phyloP scores from a whole-genome alignment of 2,329 filamentous ascomycete genomes.

The Cladophialophora immunda region DNA sequence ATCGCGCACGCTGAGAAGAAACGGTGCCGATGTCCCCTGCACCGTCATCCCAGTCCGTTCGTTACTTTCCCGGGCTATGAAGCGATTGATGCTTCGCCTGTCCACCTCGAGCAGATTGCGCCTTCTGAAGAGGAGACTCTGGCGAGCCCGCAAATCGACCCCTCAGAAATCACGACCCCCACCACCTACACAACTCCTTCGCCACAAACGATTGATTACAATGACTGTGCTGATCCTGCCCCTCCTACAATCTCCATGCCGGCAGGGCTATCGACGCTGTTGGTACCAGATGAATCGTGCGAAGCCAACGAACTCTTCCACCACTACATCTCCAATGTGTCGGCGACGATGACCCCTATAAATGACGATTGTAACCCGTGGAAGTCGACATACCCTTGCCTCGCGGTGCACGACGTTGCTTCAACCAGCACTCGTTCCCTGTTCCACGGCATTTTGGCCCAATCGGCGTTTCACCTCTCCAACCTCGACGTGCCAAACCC shows the following conservation, averaged over 20 bases:
- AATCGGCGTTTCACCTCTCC: slow-evolving; percentile 26
- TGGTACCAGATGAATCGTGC: slow-evolving; percentile 11
- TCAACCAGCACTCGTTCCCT: slow-evolving; percentile 14
- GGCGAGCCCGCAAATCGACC: slow-evolving; percentile 3
- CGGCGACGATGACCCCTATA: slow-evolving; percentile 22
- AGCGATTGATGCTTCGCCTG: not conserved
- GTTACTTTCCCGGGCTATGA: slow-evolving; percentile 10
- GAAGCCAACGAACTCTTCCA: slow-evolving; percentile 22
- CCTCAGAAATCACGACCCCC: not conserved
- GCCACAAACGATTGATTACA: not conserved
- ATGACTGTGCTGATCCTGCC: not conserved
- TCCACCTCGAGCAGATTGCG: not conserved
- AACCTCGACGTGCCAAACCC: slow-evolving; percentile 13
- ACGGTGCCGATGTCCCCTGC: slow-evolving; percentile 19
- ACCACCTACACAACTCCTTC: too few relatives aligned
- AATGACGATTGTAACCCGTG: slow-evolving; percentile 27
- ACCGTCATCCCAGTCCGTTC: slow-evolving; percentile 22
- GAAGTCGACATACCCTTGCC: slow-evolving; percentile 28
- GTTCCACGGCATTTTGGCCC: slow-evolving; percentile 24
- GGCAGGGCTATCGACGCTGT: slow-evolving; percentile 7
- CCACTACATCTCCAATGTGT: slow-evolving; percentile 18
- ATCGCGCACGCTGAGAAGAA: slow-evolving; percentile 14
- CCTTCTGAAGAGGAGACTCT: too few relatives aligned
- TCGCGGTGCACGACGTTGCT: slow-evolving; percentile 17
- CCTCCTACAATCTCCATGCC: slow-evolving; percentile 8